These are phyloP conservation scores for Globisporangium camurandrum DNA, from an alignment of 352 stramenopile species.

Conservation along the genomic window DNA sequence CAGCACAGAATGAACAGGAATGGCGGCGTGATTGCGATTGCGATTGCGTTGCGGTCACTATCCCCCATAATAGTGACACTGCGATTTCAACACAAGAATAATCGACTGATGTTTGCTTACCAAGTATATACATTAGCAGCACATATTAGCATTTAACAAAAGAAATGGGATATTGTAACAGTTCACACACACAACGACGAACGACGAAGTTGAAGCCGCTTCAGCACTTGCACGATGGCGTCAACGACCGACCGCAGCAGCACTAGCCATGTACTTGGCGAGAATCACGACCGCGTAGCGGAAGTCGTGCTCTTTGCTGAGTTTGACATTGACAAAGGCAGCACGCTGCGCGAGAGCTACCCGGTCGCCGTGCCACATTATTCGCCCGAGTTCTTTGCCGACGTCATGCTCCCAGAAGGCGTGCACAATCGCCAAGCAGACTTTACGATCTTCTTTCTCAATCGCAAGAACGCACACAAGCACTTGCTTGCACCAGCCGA, in stretches of 20 bases:
- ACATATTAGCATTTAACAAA: too few relatives aligned
- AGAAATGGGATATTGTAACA: too few relatives aligned
- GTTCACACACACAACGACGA: too few relatives aligned
- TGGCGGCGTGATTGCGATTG: too few relatives aligned
- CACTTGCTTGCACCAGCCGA: background rate
- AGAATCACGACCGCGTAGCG: constrained; percentile 32
- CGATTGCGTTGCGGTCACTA: background rate
- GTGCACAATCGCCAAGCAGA: constrained; percentile 85
- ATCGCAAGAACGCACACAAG: constrained; percentile 33
- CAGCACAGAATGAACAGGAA: too few relatives aligned
- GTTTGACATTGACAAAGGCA: constrained; percentile 86
- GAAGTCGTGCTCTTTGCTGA: constrained; percentile 76
- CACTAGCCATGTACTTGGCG: constrained; percentile 5
- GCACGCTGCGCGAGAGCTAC: constrained; percentile 71
- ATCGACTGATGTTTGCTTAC: too few relatives aligned
- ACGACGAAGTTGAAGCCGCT: too few relatives aligned
- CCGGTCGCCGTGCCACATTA: constrained; percentile 58
- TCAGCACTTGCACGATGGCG: constrained; percentile 4
- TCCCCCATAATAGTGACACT: too few relatives aligned
- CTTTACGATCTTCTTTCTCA: constrained; percentile 86
- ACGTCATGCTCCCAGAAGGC: constrained; percentile 84
- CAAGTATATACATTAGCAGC: too few relatives aligned
- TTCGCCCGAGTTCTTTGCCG: constrained; percentile 85
- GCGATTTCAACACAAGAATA: too few relatives aligned
- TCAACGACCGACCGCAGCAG: constrained; percentile 2